phyloP scores from a whole-genome alignment of 75 land plant species.

The Selaginella moellendorffii region DNA sequence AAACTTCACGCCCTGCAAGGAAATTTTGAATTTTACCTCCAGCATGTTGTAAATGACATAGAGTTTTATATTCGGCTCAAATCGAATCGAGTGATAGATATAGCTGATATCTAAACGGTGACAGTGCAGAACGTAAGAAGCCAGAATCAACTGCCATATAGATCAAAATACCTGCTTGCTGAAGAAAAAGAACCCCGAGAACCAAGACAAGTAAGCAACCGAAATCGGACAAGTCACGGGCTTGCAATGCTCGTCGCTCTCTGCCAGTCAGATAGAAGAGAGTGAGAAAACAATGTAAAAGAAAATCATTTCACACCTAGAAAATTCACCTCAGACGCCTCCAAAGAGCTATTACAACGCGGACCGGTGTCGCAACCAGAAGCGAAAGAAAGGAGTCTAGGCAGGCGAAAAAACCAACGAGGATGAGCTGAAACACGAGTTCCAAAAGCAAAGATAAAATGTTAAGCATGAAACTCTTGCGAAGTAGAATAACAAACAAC shows the following conservation, averaged over 20 bases:
- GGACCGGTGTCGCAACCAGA: constrained; percentile 77
- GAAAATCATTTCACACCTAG: neutral
- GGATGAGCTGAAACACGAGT: constrained; percentile 60
- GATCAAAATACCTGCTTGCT: constrained; percentile 69
- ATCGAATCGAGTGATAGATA: constrained; percentile 91
- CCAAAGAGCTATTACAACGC: constrained; percentile 51
- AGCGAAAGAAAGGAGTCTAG: constrained; percentile 87
- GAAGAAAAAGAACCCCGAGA: constrained; percentile 55
- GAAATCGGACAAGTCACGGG: constrained; percentile 71
- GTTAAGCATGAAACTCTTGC: neutral
- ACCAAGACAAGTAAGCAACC: constrained; percentile 61
- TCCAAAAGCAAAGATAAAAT: neutral
- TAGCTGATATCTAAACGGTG: constrained; percentile 68
- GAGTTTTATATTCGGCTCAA: constrained; percentile 87
- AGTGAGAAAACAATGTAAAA: no score
- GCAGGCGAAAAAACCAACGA: constrained; percentile 89
- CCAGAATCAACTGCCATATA: no score
- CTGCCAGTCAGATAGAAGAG: constrained; percentile 39
- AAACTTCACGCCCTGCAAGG: neutral
- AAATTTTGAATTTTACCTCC: constrained; percentile 45
- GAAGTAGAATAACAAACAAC: constrained; percentile 6
- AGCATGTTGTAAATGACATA: constrained; percentile 95
- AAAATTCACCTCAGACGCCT: constrained; percentile 17
- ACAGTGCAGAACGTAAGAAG: neutral
- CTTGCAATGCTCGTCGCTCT: constrained; percentile 59